A percentile compares a stretch with the other conserved stretches of the same genome.
Conservation (phyloP, 2,329 filamentous ascomycete genomes). For the Ceratocystis diversiconidia region DNA sequence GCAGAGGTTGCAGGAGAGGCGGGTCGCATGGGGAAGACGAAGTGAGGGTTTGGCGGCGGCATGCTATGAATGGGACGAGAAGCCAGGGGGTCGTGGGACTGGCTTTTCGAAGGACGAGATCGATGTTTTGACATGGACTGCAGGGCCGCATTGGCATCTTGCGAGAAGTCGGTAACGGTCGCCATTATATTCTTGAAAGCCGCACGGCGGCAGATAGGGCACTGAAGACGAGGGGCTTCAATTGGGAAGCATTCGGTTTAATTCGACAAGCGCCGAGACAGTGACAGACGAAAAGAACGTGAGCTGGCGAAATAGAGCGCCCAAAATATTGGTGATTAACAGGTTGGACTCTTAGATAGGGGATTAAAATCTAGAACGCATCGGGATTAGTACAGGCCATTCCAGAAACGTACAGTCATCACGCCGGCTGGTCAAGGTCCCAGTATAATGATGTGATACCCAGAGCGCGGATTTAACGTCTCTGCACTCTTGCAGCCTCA, state of each 20-base stretch:
- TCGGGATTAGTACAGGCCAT: neutral
- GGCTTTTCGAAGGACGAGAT: slow-evolving; percentile 17
- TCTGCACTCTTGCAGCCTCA: too few relatives aligned
- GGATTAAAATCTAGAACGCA: slow-evolving; percentile 9
- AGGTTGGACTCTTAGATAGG: neutral
- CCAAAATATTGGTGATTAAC: neutral
- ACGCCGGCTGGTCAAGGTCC: neutral
- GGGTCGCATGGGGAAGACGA: slow-evolving; percentile 44
- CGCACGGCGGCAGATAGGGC: slow-evolving; percentile 14
- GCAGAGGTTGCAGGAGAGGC: slow-evolving; percentile 35
- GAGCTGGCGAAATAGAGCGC: neutral
- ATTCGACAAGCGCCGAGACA: neutral
- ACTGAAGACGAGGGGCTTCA: slow-evolving; percentile 3
- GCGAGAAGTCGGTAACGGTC: slow-evolving; percentile 3
- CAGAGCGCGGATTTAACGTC: too few relatives aligned
- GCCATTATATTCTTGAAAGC: slow-evolving; percentile 15
- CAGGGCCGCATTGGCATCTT: neutral
- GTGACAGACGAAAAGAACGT: neutral
- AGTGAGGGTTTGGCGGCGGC: slow-evolving; percentile 47
- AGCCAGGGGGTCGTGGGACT: slow-evolving; percentile 15
- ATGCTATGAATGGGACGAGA: neutral
- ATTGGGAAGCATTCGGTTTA: slow-evolving; percentile 10
- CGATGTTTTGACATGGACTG: slow-evolving; percentile 2
- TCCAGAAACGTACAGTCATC: neutral
- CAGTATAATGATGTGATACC: too few relatives aligned